Evolutionary conservation across 768 basidiomycete genomes (phyloP).

Genomic region (Cyathus striatus): DNA sequence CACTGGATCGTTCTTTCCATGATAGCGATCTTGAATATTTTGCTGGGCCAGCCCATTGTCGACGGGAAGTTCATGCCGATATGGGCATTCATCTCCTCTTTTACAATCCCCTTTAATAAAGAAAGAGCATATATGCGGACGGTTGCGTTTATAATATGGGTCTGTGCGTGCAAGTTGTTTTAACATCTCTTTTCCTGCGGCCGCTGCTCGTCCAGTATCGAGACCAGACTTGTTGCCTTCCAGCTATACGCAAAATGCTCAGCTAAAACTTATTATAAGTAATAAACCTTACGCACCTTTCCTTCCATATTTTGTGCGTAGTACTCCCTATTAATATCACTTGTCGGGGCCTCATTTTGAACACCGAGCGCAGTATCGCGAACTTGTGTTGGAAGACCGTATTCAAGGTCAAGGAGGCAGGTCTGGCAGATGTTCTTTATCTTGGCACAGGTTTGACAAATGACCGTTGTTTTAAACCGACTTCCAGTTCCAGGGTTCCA

Average conservation of each 20-base stretch:
- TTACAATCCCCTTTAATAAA: conserved; percentile 94
- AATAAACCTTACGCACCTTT: conserved; percentile 45
- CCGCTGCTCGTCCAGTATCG: conserved; percentile 55
- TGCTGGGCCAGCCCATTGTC: conserved; percentile 85
- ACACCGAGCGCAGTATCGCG: conserved; percentile 90
- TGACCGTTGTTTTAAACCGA: conserved; percentile 94
- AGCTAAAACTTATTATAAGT: not conserved
- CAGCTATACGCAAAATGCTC: conserved; percentile 40
- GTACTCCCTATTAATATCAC: conserved; percentile 95
- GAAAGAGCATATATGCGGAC: conserved; percentile 92
- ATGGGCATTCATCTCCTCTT: conserved; percentile 90
- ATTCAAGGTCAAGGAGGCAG: conserved; percentile 94
- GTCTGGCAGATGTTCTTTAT: conserved; percentile 97
- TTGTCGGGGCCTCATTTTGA: conserved; percentile 86
- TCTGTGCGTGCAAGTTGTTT: conserved; percentile 93
- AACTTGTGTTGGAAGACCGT: conserved; percentile 93
- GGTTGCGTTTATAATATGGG: conserved; percentile 95
- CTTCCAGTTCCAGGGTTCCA: conserved; percentile 96
- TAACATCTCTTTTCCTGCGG: conserved; percentile 94
- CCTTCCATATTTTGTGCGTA: conserved; percentile 89
- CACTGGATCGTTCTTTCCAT: conserved; percentile 91
- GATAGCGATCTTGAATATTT: conserved; percentile 91
- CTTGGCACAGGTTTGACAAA: conserved; percentile 97
- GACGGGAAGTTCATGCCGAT: conserved; percentile 87
- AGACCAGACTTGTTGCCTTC: conserved; percentile 65